phyloP scores from a whole-genome alignment of 495 filamentous ascomycete genomes.

The Tuber aestivum region DNA sequence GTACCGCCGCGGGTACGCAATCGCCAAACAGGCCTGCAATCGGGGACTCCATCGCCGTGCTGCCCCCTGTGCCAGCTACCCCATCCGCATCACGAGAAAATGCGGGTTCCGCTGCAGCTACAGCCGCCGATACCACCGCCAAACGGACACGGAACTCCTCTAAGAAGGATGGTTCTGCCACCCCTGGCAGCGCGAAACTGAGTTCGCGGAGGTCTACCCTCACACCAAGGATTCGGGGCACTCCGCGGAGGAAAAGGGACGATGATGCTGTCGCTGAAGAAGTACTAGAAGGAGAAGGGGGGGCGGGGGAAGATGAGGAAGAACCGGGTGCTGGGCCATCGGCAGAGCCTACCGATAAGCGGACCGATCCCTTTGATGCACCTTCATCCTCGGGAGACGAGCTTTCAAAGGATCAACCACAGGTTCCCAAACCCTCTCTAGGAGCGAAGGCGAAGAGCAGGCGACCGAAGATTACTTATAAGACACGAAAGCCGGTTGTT shows the following conservation, averaged over 20 bases:
- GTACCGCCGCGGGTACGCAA: slow-evolving; percentile 17
- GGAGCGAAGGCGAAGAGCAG: slow-evolving; percentile 25
- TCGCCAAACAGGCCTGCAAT: slow-evolving; percentile 16
- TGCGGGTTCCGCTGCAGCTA: neutral
- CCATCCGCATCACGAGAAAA: neutral
- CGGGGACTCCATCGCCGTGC: slow-evolving; percentile 14
- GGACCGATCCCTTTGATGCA: slow-evolving; percentile 11
- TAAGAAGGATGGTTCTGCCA: neutral
- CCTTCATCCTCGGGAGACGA: slow-evolving; percentile 17
- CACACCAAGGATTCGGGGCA: neutral
- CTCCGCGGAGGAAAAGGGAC: neutral
- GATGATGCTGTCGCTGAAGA: neutral
- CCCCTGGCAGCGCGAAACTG: neutral
- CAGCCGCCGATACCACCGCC: neutral
- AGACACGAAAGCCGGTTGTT: slow-evolving; percentile 22
- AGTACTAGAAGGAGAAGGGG: neutral
- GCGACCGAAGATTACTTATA: slow-evolving; percentile 30
- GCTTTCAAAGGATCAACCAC: slow-evolving; percentile 4
- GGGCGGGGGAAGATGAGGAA: neutral
- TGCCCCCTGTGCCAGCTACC: neutral
- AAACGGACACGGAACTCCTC: neutral
- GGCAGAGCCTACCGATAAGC: neutral
- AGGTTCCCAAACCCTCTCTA: slow-evolving; percentile 8
- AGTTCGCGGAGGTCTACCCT: neutral
- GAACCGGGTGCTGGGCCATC: neutral